Evolutionary conservation across 2,329 filamentous ascomycete species (phyloP), one percentile per base, ranked within the genome.

Genomic region (Paecilomyces dactylethromorphus): DNA sequence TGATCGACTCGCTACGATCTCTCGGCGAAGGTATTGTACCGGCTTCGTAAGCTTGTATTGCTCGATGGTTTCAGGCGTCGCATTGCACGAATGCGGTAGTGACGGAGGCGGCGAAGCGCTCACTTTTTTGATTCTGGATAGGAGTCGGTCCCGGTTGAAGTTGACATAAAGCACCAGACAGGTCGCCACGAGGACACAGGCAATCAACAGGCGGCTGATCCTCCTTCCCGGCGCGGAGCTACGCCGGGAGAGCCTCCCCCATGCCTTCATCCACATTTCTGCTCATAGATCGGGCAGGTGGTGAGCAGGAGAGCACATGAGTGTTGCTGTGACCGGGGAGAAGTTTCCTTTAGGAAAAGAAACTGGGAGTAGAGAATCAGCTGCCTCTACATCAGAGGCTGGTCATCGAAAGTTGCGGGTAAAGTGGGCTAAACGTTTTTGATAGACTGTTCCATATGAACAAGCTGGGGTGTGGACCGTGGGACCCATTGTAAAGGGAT

Each of bases 1-100:
- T 32, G 33, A 60, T 54, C n/a, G 53, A 54, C 53, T 26, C 5
- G 53, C 53, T 24, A 54, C 21, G 18, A 54, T 32, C 53, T 54
- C 53, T 11, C 53, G 53, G 6, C 53, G 29, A 24, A 54, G 7
- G 31, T 31, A 54, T 6, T 54, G 53, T 15, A 54, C 53, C 12
- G 53, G 31, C 31, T 22, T 35, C 18, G 29, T 29, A 15, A 54
- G 53, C 18, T 35, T 10, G 53, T 54, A 54, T 12, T 12, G 53
- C 53, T 35, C 53, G 13, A 54, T 31, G 5, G 31, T 35, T 29
- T 54, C 31, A 2, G 29, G 15, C 24, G 31, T 35, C 22, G 53
- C 53, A 54, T 24, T 18, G 53, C 53, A 53, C 8, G 29, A 26
- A 6, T 35, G 53, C 29, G 24, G 26, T 13, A 31, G 13, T 26